These are phyloP conservation scores for Cotoneaster glaucophyllus DNA, from an alignment of 306 rosid genomes.

Conservation along the genomic window DNA sequence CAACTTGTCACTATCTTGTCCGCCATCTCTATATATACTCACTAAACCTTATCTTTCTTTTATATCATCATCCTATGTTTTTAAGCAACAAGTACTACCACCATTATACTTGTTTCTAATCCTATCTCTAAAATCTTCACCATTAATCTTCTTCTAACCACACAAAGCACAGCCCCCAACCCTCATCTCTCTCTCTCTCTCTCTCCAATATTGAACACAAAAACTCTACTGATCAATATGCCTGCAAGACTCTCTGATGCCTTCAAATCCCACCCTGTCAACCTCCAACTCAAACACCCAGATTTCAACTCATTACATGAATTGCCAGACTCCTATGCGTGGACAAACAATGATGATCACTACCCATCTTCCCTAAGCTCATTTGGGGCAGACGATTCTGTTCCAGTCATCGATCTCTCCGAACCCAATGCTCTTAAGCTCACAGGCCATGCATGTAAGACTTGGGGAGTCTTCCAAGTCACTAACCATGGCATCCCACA, in stretches of 20 bases:
- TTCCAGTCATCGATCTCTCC: constrained; percentile 60
- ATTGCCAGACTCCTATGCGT: constrained; percentile 72
- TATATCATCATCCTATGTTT: constrained; percentile 28
- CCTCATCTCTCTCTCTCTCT: not conserved
- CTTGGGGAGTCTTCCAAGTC: constrained; percentile 85
- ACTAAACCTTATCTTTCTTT: constrained; percentile 22
- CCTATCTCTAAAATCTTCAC: not conserved
- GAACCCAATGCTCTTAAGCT: constrained; percentile 53
- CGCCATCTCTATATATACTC: constrained; percentile 54
- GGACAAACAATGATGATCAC: constrained; percentile 34
- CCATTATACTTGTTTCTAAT: not conserved
- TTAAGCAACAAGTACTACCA: constrained; percentile 1
- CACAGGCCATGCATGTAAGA: constrained; percentile 63
- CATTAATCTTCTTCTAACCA: not conserved
- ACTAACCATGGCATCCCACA: constrained; percentile 54
- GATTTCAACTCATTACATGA: constrained; percentile 63
- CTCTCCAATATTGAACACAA: not conserved
- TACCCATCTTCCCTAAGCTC: not conserved
- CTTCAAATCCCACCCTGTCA: constrained; percentile 49
- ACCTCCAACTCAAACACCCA: constrained; percentile 43
- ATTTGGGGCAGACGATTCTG: not conserved
- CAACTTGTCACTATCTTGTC: constrained; percentile 41
- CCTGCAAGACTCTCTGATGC: constrained; percentile 66
- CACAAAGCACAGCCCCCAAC: not conserved
- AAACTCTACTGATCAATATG: constrained; percentile 18